phyloP scores from a whole-genome alignment of 2,329 filamentous ascomycete genomes.

The Clonostachys byssicola region DNA sequence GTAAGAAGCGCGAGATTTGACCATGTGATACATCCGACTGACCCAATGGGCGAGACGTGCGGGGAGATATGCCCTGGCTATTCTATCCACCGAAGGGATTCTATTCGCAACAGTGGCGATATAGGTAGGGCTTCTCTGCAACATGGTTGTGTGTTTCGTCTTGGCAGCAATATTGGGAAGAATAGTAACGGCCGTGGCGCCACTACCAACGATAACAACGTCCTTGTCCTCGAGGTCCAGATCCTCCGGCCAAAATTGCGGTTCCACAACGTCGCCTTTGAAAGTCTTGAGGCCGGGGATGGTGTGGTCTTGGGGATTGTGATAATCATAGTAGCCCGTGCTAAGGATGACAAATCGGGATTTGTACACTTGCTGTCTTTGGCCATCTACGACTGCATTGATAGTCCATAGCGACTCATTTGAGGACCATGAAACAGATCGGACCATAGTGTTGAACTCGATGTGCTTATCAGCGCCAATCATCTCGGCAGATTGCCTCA shows the following conservation, averaged over 20 bases:
- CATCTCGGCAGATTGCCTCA: conserved; percentile 40
- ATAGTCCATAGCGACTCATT: conserved; percentile 49
- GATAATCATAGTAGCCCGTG: conserved; percentile 66
- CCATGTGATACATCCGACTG: conserved; percentile 44
- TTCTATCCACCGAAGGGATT: conserved; percentile 18
- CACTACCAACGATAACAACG: conserved; percentile 67
- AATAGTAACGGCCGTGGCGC: conserved; percentile 73
- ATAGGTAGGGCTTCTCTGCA: conserved; percentile 72
- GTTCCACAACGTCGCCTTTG: conserved; percentile 58
- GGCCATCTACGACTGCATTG: conserved; percentile 22
- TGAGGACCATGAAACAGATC: conserved; percentile 44
- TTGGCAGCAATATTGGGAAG: conserved; percentile 62
- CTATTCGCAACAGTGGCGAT: conserved; percentile 46
- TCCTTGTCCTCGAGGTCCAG: conserved; percentile 60
- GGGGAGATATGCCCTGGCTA: conserved; percentile 35
- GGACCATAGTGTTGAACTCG: conserved; percentile 40
- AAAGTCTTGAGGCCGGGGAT: conserved; percentile 66
- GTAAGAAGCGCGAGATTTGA: conserved; percentile 10
- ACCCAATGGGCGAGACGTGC: conserved; percentile 38
- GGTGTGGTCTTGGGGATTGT: conserved; percentile 47
- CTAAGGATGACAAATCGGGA: conserved; percentile 44
- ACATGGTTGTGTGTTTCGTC: conserved; percentile 65
- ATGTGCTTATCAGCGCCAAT: conserved; percentile 48
- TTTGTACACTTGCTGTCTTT: conserved; percentile 1
- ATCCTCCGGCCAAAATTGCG: conserved; percentile 69